Base-by-base conservation (phyloP, 2,329 filamentous ascomycete species). In the Epichloe hybrida region DNA sequence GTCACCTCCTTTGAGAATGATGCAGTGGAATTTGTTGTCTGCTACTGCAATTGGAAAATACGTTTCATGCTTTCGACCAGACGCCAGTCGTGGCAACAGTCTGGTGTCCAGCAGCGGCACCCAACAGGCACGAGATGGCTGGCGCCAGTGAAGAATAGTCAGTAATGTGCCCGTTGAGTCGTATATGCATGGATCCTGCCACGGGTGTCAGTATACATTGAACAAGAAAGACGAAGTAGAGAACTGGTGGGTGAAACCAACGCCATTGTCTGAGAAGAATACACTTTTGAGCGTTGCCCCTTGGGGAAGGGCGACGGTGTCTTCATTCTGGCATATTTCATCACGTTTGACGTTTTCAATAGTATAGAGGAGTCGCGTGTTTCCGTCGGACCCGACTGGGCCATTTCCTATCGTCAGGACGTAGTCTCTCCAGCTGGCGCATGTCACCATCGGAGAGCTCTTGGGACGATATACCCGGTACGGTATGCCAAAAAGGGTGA, bases 31-130 rank as follows among this genome's bases (percentile, higher is more conserved):
- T 62, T 86, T 91, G 61, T 86, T 78, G 59, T 90, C 82, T 2
- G 91, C 88, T 1, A 97, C 90, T 1, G 93, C 93, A 35, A 98
- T 88, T 1, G 93, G 93, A 79, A 90, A 98, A 72, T 98, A 98
- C 0, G 76, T 80, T 68, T 98, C 93, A 56, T 85, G 79, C 66
- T 95, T 96, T 52, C 84, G 83, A 27, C 93, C 93, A 3, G 81
- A 83, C 0, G 87, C 85, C 3, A 96, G 77, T 54, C 93, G 88
- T 1, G 87, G 77, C 11, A 98, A 75, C 38, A 85, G 80, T 52
- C 78, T 88, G 0, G 94, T 98, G 67, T 98, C 91, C 3, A 98
- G 79, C 3, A 98, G 76, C 1, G 93, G 93, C 2, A 94, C 81
- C 93, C 93, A 98, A 53, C 79, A 83, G 9, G 90, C 93, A 61